Base-by-base conservation (phyloP, 768 basidiomycete genomes). In the Leucocoprinus birnbaumii region DNA sequence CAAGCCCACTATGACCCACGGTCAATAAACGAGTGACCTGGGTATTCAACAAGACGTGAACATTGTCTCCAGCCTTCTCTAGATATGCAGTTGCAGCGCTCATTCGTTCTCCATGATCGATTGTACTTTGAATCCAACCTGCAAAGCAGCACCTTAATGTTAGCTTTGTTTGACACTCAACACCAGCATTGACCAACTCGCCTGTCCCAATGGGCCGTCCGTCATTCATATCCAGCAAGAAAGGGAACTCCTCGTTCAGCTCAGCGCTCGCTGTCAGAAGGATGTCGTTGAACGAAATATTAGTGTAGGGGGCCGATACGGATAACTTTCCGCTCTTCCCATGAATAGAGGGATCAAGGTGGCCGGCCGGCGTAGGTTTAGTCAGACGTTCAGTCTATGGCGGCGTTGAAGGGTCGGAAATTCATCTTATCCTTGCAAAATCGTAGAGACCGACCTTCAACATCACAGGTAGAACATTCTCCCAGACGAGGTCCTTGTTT, bases 221-320 rank as follows among this genome's bases (percentile, higher is more conserved):
- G 26, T 40, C 35, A 31, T 56, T 56, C 19, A 49, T 19, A 24
- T 56, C 55, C 21, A 51, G 22, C 19, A 43, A 31, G 26, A 56
- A 56, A 10, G 48, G 48, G 25, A 50, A 56, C 31, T 56, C 55
- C 3, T 46, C 42, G 7, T 46, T 22, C 18, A 41, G 4, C 44
- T 45, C 41, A 6, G 9, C 44, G 22, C 40, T 48, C 1, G 46
- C 46, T 8, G 18, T 34, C 16, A 48, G 19, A 7, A 44, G 25
- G 2, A 44, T 25, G 24, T 38, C 10, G 42, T 57, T 56, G 27
- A 56, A 53, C 7, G 50, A 52, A 38, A 48, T 46, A 3, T 56
- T 34, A 11, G 59, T 65, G 8, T 67, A 65, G 22, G 60, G 52
- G 1, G 70, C 55, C 35, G 65, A 8, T 41, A 31, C 31, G 5